These are phyloP conservation scores for Phytopythium boreale DNA, from an alignment of 352 stramenopile species.

Conservation along the genomic window DNA sequence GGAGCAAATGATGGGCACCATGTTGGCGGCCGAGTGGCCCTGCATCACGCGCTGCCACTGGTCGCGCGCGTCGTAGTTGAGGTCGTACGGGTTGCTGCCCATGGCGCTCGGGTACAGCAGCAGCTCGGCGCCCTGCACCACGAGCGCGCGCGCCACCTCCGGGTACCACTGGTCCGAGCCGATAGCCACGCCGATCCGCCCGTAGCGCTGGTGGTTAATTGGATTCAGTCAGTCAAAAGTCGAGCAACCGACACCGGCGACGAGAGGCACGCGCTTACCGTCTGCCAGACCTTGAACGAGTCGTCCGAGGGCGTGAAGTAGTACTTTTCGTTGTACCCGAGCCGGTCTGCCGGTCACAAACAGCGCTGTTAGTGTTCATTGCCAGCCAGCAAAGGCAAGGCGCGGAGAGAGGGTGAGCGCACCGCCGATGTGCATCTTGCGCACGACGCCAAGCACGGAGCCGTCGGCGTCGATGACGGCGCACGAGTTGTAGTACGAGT, in stretches of 20 bases:
- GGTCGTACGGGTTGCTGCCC: conserved; percentile 87
- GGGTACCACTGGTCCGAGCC: conserved; percentile 93
- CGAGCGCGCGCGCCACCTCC: conserved; percentile 84
- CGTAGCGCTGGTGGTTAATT: conserved; percentile 59
- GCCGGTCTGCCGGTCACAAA: conserved; percentile 48
- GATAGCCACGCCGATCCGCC: conserved; percentile 86
- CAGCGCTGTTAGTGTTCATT: not conserved
- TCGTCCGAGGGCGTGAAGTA: conserved; percentile 92
- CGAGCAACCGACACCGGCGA: not conserved
- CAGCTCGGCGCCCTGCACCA: conserved; percentile 88
- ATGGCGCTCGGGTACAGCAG: conserved; percentile 80
- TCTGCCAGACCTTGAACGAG: conserved; percentile 89
- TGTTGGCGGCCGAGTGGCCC: conserved; percentile 86
- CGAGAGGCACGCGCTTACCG: conserved; percentile 29
- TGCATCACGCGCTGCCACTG: conserved; percentile 93
- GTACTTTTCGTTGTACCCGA: conserved; percentile 92
- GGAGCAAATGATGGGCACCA: conserved; percentile 89
- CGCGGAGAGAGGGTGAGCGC: not conserved
- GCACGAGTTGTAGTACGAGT: conserved; percentile 93
- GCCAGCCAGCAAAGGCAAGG: not conserved
- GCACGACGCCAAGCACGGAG: conserved; percentile 73
- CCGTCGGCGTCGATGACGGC: conserved; percentile 91
- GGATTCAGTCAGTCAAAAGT: not conserved
- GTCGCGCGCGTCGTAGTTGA: conserved; percentile 80
- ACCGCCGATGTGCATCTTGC: conserved; percentile 91